Evolutionary conservation across 176 grass and related monocot species (phyloP), one percentile per base, ranked within the genome.

Genomic region (Pharus latifolius): DNA sequence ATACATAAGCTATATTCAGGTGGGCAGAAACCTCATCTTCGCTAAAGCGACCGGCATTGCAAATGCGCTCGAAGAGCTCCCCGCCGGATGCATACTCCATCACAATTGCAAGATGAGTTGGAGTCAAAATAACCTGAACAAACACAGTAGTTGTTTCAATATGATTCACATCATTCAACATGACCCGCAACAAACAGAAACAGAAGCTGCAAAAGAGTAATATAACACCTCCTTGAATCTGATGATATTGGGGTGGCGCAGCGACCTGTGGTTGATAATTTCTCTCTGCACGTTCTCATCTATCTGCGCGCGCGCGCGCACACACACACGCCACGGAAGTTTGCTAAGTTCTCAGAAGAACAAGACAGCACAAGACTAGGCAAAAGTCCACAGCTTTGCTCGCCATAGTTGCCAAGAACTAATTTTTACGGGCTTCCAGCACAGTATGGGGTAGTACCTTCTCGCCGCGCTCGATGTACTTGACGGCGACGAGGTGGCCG

Each of bases 1-100:
- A 7, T 2, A 31, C 14, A 8, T 49, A 6, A 49, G 11, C 6
- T 29, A 2, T 24, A 41, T 1, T 52, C 2, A 75, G 37, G 15
- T 22, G 41, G 16, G 20, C 3, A 57, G 2, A 17, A 23, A 87
- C 83, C 87, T 95, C 91, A 59, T 87, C 80, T 67, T 90, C 83
- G 15, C 72, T 84, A 61, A 90, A 90, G 2, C 86, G 80, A 0
- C 86, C 76, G 40, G 91, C 87, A 50, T 75, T 95, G 77, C 80
- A 87, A 49, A 95, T 95, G 51, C 91, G 86, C 24, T 84, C 60
- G 62, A 87, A 89, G 69, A 95, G 83, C 75, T 95, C 86, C 16
- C 86, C 91, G 18, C 91, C 86, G 32, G 91, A 84, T 1, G 91
- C 91, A 69, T 94, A 89, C 78, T 94, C 86, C 91, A 87, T 94